Conservation (phyloP, 225 moss, liverwort and hornwort genomes). For the Marchantia paleacea region DNA sequence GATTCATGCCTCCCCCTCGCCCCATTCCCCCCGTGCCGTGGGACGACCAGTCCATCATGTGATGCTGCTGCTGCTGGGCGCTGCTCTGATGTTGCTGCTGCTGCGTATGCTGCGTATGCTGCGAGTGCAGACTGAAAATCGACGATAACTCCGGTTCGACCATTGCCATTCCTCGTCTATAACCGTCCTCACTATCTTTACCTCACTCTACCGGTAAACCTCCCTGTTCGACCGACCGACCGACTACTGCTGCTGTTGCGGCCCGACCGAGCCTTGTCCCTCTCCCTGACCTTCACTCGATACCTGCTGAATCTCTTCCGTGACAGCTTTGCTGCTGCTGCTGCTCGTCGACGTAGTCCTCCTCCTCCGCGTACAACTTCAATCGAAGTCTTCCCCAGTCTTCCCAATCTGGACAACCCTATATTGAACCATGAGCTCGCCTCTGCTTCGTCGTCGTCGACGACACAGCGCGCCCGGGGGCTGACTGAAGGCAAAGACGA, state of each 20-base stretch:
- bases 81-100: background rate
- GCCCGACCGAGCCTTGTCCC: slow-evolving; percentile 21
- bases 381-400: slow-evolving; percentile 11
- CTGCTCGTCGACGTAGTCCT: background rate
- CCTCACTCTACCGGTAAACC: background rate
- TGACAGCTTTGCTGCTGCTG: background rate
- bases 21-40: background rate
- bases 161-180: slow-evolving; percentile 17
- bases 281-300: slow-evolving; percentile 19
- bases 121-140: slow-evolving; percentile 11
- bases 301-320: slow-evolving; percentile 16
- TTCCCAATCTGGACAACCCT: slow-evolving; percentile 3
- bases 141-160: slow-evolving; percentile 33
- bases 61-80: slow-evolving; percentile 13
- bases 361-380: background rate
- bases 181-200: slow-evolving; percentile 6
- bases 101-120: background rate
- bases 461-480: background rate
- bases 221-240: too few relatives aligned
- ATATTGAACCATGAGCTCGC: background rate
- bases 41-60: slow-evolving; percentile 42
- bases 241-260: too few relatives aligned
- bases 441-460: background rate
- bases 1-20: slow-evolving; percentile 7
- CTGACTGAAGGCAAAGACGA: background rate